Conservation (phyloP, 1,284 basidiomycete genomes). For the Puccinia hordei region DNA sequence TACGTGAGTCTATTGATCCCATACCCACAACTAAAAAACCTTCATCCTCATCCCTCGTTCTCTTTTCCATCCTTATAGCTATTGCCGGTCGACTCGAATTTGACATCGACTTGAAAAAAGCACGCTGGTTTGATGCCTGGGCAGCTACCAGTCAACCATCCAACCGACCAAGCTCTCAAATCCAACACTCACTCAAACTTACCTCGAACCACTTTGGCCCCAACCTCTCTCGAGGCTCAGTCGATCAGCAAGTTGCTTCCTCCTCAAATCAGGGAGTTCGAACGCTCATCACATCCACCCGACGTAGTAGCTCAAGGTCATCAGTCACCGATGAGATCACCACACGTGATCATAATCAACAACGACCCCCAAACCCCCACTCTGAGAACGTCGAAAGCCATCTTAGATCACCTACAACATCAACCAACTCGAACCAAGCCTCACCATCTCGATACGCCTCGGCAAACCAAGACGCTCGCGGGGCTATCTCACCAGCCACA, state of each 20-base stretch:
- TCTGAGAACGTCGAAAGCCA: not conserved
- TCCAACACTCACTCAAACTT: slow-evolving; percentile 6
- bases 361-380: not conserved
- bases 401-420: not conserved
- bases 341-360: not conserved
- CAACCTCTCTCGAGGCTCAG: not conserved
- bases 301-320: slow-evolving; percentile 12
- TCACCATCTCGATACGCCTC: not conserved
- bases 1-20: not conserved
- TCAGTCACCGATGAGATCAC: not conserved
- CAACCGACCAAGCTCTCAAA: not conserved
- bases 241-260: not conserved
- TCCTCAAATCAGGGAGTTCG: slow-evolving; percentile 20
- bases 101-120: slow-evolving; percentile 71
- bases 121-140: slow-evolving; percentile 74
- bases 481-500: not conserved
- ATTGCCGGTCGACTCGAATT: slow-evolving; percentile 74
- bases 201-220: not conserved
- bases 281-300: slow-evolving; percentile 1
- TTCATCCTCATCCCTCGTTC: not conserved
- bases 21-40: not conserved
- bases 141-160: slow-evolving; percentile 37
- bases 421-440: slow-evolving; percentile 12
- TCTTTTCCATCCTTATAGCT: slow-evolving; percentile 55
- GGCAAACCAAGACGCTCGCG: not conserved